phyloP scores from a whole-genome alignment of 202 grass and related monocot genomes.

The Musa balbisiana region DNA sequence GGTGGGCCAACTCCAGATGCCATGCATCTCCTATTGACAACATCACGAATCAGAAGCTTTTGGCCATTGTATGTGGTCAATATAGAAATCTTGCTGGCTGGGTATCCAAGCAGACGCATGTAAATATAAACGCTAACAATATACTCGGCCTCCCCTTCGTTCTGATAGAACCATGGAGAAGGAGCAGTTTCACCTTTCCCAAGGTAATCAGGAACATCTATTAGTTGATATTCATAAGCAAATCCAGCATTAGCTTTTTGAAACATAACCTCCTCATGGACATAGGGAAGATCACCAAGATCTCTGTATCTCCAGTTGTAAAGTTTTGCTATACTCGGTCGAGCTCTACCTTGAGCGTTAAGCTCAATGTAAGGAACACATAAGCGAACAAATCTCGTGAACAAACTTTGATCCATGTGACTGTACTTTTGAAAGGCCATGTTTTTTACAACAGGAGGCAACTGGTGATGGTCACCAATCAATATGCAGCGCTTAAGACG shows the following conservation, averaged over 20 bases:
- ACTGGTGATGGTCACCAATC: conserved; percentile 96
- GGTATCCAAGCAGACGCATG: conserved; percentile 89
- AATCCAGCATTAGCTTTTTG: conserved; percentile 94
- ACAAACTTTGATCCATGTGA: conserved; percentile 96
- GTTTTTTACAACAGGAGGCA: conserved; percentile 94
- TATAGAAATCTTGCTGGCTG: conserved; percentile 88
- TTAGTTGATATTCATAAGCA: conserved; percentile 88
- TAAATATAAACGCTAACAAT: conserved; percentile 97
- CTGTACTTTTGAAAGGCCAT: conserved; percentile 99
- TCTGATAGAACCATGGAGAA: conserved; percentile 99
- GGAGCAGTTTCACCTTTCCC: conserved; percentile 82
- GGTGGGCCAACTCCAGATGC: conserved; percentile 74
- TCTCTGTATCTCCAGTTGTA: conserved; percentile 99
- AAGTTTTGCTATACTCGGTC: conserved; percentile 76
- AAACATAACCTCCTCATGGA: conserved; percentile 72
- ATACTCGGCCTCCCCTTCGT: conserved; percentile 94
- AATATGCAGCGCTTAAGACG: conserved; percentile 92
- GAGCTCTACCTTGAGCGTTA: conserved; percentile 93
- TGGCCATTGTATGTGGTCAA: conserved; percentile 97
- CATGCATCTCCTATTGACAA: conserved; percentile 84
- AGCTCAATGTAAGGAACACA: conserved; percentile 97
- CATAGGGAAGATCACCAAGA: conserved; percentile 82
- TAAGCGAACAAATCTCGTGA: conserved; percentile 89
- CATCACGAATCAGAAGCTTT: conserved; percentile 97
- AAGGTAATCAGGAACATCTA: conserved; percentile 90